These are phyloP conservation scores for Podospora appendiculata DNA, from an alignment of 495 filamentous ascomycete species.

Conservation along the genomic window DNA sequence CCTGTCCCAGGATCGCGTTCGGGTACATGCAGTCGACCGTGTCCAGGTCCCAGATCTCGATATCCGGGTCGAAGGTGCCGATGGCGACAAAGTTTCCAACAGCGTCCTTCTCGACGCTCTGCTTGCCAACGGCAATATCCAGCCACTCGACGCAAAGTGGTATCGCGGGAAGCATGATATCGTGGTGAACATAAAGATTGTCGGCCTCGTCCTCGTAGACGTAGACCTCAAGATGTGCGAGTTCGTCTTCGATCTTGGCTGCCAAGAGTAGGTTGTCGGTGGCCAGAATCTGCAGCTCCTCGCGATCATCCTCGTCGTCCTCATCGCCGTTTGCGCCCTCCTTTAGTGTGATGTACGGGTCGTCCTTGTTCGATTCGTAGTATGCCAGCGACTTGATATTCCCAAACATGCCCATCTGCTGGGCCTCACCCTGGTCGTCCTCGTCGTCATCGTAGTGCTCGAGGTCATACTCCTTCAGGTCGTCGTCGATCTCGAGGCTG, in stretches of 20 bases:
- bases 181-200: slow-evolving; percentile 98
- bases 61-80: slow-evolving; percentile 96
- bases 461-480: slow-evolving; percentile 89
- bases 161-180: slow-evolving; percentile 98
- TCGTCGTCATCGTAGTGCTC: slow-evolving; percentile 88
- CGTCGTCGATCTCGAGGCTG: slow-evolving; percentile 54
- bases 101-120: slow-evolving; percentile 45
- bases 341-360: slow-evolving; percentile 90
- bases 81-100: slow-evolving; percentile 85
- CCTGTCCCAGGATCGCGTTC: slow-evolving; percentile 90
- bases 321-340: slow-evolving; percentile 60
- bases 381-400: slow-evolving; percentile 90
- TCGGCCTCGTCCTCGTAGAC: slow-evolving; percentile 92
- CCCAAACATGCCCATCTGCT: slow-evolving; percentile 85
- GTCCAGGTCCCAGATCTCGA: slow-evolving; percentile 97
- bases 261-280: slow-evolving; percentile 89
- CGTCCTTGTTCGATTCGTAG: slow-evolving; percentile 83
- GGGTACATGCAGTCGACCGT: slow-evolving; percentile 96
- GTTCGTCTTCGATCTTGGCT: slow-evolving; percentile 91
- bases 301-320: slow-evolving; percentile 58
- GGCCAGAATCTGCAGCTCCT: slow-evolving; percentile 86
- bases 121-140: slow-evolving; percentile 73
- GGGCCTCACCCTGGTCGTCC: slow-evolving; percentile 50
- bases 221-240: slow-evolving; percentile 93
- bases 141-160: slow-evolving; percentile 95